A percentile compares a stretch with the other conserved stretches of the same genome.
Conservation (phyloP, 2,329 filamentous ascomycete genomes). For the Epichloe aotearoae region DNA sequence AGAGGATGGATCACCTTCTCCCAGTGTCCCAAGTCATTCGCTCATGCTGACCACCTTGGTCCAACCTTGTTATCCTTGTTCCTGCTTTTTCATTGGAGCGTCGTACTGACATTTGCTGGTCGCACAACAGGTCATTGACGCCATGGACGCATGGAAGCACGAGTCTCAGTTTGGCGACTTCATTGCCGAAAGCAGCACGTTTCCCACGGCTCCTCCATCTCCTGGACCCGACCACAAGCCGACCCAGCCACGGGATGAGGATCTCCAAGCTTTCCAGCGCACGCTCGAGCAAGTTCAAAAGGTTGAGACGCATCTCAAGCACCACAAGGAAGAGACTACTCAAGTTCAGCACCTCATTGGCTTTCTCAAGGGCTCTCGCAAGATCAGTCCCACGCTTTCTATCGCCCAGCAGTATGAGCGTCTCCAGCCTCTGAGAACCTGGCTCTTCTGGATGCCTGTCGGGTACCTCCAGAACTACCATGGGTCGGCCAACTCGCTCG, state of each 20-base stretch:
- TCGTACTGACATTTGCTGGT: constrained; percentile 1
- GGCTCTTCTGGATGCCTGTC: constrained; percentile 93
- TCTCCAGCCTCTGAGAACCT: constrained; percentile 74
- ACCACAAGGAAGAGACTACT: constrained; percentile 55
- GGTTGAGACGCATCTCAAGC: constrained; percentile 54
- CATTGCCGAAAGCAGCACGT: constrained; percentile 66
- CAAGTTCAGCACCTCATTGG: constrained; percentile 55
- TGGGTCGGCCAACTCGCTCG: constrained; percentile 61
- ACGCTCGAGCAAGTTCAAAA: constrained; percentile 54
- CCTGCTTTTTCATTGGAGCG: not conserved
- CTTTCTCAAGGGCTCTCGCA: constrained; percentile 60
- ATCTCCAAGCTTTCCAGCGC: constrained; percentile 53
- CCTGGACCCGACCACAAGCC: constrained; percentile 48
- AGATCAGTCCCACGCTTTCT: constrained; percentile 54
- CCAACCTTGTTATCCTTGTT: not conserved
- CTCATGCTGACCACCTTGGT: not conserved
- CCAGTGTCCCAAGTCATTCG: not conserved
- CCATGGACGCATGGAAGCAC: constrained; percentile 85
- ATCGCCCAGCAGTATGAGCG: constrained; percentile 82
- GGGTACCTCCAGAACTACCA: constrained; percentile 66
- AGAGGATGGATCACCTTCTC: too few species aligned
- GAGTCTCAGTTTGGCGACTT: constrained; percentile 77
- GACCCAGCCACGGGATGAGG: constrained; percentile 53
- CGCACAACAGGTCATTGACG: constrained; percentile 59
- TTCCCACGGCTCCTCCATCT: constrained; percentile 52